Base-by-base conservation (phyloP, 2,329 filamentous ascomycete genomes). In the Ophiocordyceps australis region DNA sequence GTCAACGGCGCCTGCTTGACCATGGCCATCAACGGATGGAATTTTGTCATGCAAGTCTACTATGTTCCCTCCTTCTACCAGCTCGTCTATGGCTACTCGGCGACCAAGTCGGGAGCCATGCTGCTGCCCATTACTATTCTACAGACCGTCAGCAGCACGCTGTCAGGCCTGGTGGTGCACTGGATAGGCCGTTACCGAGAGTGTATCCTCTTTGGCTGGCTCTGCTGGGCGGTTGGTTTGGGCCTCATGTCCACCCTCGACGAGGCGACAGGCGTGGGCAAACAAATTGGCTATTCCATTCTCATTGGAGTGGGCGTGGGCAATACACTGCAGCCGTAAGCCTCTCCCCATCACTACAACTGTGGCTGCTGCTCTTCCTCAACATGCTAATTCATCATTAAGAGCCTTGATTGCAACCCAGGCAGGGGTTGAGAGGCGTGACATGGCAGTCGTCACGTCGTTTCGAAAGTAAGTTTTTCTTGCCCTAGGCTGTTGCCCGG, bases 21-120 rank as follows among this genome's bases (percentile, higher is more conserved):
- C 11, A 65, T 65, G 59, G 59, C 62, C 19, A 57, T 68, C 37
- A 66, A 67, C 26, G 63, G 64, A 4, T 68, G 64, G 63, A 66
- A 66, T 33, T 66, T 66, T 28, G 47, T 67, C 14, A 55, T 64
- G n/a, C 63, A 68, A 32, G 46, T 63, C 7, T 62, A 62, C 33
- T 62, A 54, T 29, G 50, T 58, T 5, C 53, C 53, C 0, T 46
- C 50, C 1, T 59, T 59, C 32, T 59, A 60, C 32, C 57, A 59
- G 27, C 49, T 59, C 9, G 50, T 46, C 2, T 58, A 55, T 28
- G 48, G 44, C 13, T 59, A 56, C 34, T 52, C 46, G 0, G 49
- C 52, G 2, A 55, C 54, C 4, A 50, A 46, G 23, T 44, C 54
- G 0, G 54, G 49, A 14, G 50, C 50, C 0, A 50, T 59, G 35